These are phyloP conservation scores for Termitomyces sp. DNA, from an alignment of 768 basidiomycete species.

Conservation along the genomic window DNA sequence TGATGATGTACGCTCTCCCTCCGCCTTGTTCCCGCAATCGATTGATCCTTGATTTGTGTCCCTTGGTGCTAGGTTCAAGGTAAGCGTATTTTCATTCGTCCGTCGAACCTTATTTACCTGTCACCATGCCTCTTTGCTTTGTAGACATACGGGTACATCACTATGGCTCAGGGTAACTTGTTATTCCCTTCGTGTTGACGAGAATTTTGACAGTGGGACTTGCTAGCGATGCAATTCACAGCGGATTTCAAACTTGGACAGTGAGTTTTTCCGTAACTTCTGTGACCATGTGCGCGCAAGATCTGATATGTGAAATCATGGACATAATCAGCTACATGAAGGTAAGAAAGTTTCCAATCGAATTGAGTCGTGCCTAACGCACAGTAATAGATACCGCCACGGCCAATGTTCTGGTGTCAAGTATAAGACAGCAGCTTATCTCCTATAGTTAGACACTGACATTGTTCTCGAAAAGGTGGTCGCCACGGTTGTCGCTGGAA, in stretches of 20 bases:
- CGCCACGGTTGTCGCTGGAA: constrained; percentile 56
- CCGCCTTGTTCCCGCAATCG: not conserved
- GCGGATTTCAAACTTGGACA: constrained; percentile 76
- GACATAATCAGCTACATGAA: constrained; percentile 40
- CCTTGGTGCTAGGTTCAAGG: constrained; percentile 30
- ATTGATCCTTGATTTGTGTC: not conserved
- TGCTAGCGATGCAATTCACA: constrained; percentile 56
- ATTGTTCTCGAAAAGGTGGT: constrained; percentile 30
- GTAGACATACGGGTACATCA: constrained; percentile 63
- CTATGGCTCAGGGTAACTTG: constrained; percentile 45
- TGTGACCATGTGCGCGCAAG: not conserved
- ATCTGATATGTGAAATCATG: constrained; percentile 17
- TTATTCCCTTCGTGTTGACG: not conserved
- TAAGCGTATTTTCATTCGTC: constrained; percentile 7
- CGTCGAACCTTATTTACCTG: constrained; percentile 10
- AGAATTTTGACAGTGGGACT: constrained; percentile 12
- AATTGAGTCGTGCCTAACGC: not conserved
- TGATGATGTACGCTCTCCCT: constrained; percentile 54
- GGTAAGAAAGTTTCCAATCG: constrained; percentile 22
- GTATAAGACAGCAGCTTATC: constrained; percentile 14
- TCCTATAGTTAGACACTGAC: not conserved
- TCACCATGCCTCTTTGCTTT: constrained; percentile 5
- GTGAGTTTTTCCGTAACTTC: constrained; percentile 29
- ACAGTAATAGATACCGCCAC: constrained; percentile 44
- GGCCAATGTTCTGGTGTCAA: constrained; percentile 67